Percentiles rank a stretch among this genome's conserved stretches.
Conservation (phyloP, 495 filamentous ascomycete genomes). For the Aspergillus wentii region DNA sequence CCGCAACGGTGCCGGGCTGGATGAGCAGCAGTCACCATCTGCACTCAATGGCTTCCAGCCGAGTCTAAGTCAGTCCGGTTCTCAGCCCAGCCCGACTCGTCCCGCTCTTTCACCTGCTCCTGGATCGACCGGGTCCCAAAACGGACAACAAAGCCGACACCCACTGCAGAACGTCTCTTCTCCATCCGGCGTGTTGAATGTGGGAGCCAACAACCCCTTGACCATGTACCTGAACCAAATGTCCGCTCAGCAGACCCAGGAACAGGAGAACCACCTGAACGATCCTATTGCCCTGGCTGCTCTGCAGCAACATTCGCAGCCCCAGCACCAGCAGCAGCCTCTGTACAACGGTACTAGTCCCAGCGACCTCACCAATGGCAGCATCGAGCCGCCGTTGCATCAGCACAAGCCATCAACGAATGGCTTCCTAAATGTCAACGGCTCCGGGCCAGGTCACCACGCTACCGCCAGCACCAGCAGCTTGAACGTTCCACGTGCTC, state of each 20-base stretch:
- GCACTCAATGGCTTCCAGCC: conserved; percentile 46
- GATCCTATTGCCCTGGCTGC: conserved; percentile 46
- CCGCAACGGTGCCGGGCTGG: conserved; percentile 45
- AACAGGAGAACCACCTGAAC: conserved; percentile 48
- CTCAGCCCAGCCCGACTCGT: conserved; percentile 65
- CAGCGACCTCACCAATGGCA: conserved; percentile 53
- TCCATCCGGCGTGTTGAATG: conserved; percentile 70
- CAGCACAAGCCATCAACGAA: conserved; percentile 54
- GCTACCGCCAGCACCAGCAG: conserved; percentile 63
- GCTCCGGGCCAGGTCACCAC: conserved; percentile 46
- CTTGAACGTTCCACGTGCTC: conserved; percentile 54
- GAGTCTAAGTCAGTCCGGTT: conserved; percentile 53
- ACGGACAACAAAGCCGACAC: conserved; percentile 43
- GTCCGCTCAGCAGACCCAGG: conserved; percentile 68
- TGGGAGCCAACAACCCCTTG: conserved; percentile 77
- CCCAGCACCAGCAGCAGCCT: conserved; percentile 45
- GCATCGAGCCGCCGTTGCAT: conserved; percentile 42
- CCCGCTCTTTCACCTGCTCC: conserved; percentile 52
- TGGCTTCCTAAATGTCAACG: conserved; percentile 56
- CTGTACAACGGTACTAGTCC: conserved; percentile 45
- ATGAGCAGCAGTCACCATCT: conserved; percentile 62
- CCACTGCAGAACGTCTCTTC: conserved; percentile 50
- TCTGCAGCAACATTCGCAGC: conserved; percentile 63
- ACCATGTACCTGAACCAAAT: conserved; percentile 92
- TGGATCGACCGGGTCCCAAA: conserved; percentile 51